Conservation (phyloP, 78 protist genomes). For the Dictyostelium capitatum region DNA sequence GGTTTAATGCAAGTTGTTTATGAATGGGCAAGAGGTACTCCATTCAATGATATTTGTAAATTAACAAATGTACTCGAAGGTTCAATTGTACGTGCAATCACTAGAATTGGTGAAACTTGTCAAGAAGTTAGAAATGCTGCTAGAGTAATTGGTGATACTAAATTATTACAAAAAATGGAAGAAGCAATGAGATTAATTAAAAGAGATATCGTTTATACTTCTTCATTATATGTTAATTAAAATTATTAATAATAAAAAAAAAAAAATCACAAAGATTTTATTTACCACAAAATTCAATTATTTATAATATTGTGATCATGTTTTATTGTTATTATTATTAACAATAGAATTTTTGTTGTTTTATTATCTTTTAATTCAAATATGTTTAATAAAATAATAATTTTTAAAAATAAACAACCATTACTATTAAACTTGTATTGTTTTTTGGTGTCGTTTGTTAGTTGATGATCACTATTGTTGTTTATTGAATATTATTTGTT, state of each 20-base stretch:
- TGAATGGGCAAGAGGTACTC: conserved; percentile 96
- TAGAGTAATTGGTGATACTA: conserved; percentile 94
- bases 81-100: conserved; percentile 94
- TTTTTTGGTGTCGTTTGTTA: too few species aligned
- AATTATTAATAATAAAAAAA: neutral
- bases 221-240: conserved; percentile 87
- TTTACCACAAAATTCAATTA: too few species aligned
- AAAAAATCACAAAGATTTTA: too few species aligned
- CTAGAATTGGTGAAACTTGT: conserved; percentile 93
- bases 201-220: conserved; percentile 94
- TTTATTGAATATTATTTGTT: too few species aligned
- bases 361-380: too few species aligned
- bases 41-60: conserved; percentile 86
- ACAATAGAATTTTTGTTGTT: too few species aligned
- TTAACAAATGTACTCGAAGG: conserved; percentile 93
- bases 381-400: too few species aligned
- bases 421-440: too few species aligned
- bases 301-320: too few species aligned
- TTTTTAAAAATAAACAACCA: too few species aligned
- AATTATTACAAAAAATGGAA: conserved; percentile 91
- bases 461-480: too few species aligned
- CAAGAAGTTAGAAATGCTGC: conserved; percentile 95
- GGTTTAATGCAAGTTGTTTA: conserved; percentile 89
- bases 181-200: conserved; percentile 90
- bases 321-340: too few species aligned